Evolutionary conservation across 2,329 filamentous ascomycete genomes (phyloP), one percentile per base, ranked within the genome.

Genomic region (Xylaria sp.): DNA sequence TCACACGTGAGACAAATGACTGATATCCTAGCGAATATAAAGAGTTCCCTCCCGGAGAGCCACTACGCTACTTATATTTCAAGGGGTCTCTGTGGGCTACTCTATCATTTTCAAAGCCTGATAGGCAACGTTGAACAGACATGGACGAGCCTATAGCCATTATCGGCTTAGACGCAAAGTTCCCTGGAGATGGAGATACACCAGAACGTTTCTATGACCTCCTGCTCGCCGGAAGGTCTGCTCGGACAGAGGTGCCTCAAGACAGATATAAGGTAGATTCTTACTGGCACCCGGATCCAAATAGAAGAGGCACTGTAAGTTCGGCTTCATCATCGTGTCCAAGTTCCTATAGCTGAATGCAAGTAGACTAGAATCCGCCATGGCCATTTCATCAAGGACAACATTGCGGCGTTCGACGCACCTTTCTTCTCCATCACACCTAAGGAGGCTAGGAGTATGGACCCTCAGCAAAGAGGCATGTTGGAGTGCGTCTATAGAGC

Each of bases 211-310:
- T 78, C 65, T 78, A 75, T 45, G 62, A 75, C n/a, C 67, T 76
- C 27, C 65, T 78, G 14, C 68, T 77, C 6, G 74, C 73, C 14
- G 74, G 75, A 34, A 73, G 75, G 50, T 75, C 74, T 9, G 76
- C 74, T 1, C 68, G 72, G 47, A 74, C 69, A 7, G 71, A 75
- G 30, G 68, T 78, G 2, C 76, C 77, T 1, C 53, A 54, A 12
- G 75, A 78, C 14, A 70, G 77, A 60, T 79, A 75, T 69, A 75
- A 78, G 19, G 69, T 72, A 30, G 72, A 77, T 14, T 74, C 75
- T 0, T 78, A 78, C 58, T 79, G 73, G 71, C 76, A 79, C 34
- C 76, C 75, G 0, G 70, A 78, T 30, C 69, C 72, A 21, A 63
- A 74, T 21, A 74, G 75, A 59, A 73, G 69, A 48, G 77, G 77